phyloP scores from a whole-genome alignment of 2,329 filamentous ascomycete genomes.

The Daldinia eschscholtzii region DNA sequence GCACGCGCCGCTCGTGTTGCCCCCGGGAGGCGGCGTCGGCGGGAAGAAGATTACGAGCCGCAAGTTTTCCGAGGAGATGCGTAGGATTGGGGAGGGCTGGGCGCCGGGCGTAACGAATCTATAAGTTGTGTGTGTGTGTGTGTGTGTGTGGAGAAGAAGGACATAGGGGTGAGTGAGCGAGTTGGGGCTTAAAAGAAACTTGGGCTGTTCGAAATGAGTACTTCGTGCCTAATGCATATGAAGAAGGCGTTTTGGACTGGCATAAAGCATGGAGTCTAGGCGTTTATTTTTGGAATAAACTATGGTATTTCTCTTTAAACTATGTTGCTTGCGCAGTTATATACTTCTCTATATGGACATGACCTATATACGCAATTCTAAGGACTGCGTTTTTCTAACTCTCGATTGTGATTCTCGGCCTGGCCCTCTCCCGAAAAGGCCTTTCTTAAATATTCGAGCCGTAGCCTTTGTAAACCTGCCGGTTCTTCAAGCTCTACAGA shows the following conservation, averaged over 20 bases:
- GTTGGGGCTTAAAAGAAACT: neutral
- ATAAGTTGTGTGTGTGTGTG: constrained; percentile 52
- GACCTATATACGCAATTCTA: constrained; percentile 14
- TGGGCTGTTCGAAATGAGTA: neutral
- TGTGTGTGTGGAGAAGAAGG: too few relatives aligned
- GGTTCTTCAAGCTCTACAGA: constrained; percentile 59
- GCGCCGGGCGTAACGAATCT: constrained; percentile 75
- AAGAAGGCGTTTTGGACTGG: constrained; percentile 34
- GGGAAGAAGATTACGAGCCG: constrained; percentile 83
- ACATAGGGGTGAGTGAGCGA: too few relatives aligned
- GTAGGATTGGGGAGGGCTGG: constrained; percentile 88
- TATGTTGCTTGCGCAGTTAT: constrained; percentile 18
- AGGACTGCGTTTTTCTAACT: constrained; percentile 3
- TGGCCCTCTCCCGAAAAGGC: constrained; percentile 16
- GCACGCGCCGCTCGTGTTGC: constrained; percentile 67
- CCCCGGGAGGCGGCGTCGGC: constrained; percentile 62
- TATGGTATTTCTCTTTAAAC: constrained; percentile 12
- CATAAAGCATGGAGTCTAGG: constrained; percentile 46
- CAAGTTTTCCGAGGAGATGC: constrained; percentile 84
- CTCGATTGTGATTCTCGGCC: neutral
- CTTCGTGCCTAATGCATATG: constrained; percentile 23
- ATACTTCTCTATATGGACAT: constrained; percentile 24
- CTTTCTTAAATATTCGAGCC: constrained; percentile 50
- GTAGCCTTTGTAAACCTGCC: constrained; percentile 56
- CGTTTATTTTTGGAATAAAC: constrained; percentile 26